Evolutionary conservation across 148 eudicot genomes (phyloP).

Genomic region (Persicaria maculosa): DNA sequence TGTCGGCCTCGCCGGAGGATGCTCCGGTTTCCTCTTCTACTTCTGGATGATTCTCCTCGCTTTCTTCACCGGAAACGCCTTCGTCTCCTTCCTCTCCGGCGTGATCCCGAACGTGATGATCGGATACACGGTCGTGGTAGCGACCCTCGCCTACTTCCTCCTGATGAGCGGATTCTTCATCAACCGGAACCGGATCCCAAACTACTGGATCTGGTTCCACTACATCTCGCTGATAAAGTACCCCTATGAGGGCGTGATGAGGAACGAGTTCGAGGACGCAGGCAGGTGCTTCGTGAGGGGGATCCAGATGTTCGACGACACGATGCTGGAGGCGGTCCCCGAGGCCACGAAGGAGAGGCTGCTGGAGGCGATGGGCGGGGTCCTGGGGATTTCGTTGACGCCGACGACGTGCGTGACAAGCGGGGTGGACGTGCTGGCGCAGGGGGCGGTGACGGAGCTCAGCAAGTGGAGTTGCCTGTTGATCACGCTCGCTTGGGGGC

Average conservation of each 20-base stretch:
- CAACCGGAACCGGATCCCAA: constrained; percentile 59
- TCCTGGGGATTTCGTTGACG: constrained; percentile 15
- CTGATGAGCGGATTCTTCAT: constrained; percentile 88
- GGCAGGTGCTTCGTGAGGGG: constrained; percentile 16
- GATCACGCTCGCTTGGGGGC: constrained; percentile 19
- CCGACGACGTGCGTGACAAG: constrained; percentile 14
- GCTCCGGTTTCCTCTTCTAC: constrained; percentile 54
- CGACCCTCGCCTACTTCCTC: constrained; percentile 65
- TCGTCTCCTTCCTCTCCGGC: constrained; percentile 81
- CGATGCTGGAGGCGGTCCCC: constrained; percentile 10
- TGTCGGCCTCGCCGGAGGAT: constrained; percentile 68
- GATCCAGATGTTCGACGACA: constrained; percentile 19
- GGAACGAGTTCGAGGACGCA: constrained; percentile 50
- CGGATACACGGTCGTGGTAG: constrained; percentile 74
- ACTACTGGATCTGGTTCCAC: constrained; percentile 93
- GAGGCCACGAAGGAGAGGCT: constrained; percentile 9
- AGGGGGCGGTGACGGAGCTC: too few species aligned
- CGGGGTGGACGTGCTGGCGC: background rate
- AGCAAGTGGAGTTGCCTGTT: too few species aligned
- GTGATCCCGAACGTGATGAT: constrained; percentile 77
- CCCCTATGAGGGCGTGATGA: constrained; percentile 73
- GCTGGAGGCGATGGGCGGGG: background rate
- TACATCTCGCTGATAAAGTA: constrained; percentile 77
- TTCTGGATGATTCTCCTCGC: constrained; percentile 58
- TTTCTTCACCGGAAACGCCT: constrained; percentile 85